Base-by-base conservation (phyloP, 345 rosid genomes). In the Salix viminalis region DNA sequence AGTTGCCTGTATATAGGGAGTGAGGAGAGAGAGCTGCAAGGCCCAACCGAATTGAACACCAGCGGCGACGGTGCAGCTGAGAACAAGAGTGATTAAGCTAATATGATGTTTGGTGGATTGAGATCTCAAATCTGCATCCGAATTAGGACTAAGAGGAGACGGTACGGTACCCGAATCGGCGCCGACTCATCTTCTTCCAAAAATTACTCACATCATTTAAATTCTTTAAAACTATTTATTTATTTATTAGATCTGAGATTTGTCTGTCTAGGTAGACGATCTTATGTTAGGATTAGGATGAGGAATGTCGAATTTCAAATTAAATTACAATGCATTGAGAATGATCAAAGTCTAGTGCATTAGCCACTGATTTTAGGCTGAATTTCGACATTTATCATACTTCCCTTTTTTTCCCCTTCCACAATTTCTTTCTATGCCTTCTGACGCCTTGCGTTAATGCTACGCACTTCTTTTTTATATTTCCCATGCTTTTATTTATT, bases 41-140 rank as follows among this genome's bases (percentile, higher is more conserved):
- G 98, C 97, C 98, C 99, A 96, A n/a, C 98, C 98, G 78, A 90
- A 96, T 65, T 94, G 99, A 68, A 92, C 99, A 23, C 99, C 98
- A 42, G 97, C 96, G 56, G 98, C 97, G 26, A 96, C 89, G 69
- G 97, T 92, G 70, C 98, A 96, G 75, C 97, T 90, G 68, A 92
- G 97, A 36, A 94, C 80, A 69, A 93, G 85, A 68, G 87, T 84
- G 30, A 83, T 65, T 78, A 94, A 79, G 79, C 89, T 90, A 79
- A n/a, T 56, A 8, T 83, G 83, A 71, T 87, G 79, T 81, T 70
- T 84, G 56, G 73, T 48, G 23, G 74, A 14, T 65, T 42, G 68
- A 32, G 90, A 78, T 75, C 84, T 72, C 75, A 50, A 28, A 23
- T 32, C 75, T 67, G 18, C 28, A 81, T 65, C 68, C 8, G 78